A percentile compares a stretch with the other conserved stretches of the same genome.
These are phyloP conservation scores for Lathyrus oleraceus DNA, from an alignment of 306 rosid species.

Conservation along the genomic window DNA sequence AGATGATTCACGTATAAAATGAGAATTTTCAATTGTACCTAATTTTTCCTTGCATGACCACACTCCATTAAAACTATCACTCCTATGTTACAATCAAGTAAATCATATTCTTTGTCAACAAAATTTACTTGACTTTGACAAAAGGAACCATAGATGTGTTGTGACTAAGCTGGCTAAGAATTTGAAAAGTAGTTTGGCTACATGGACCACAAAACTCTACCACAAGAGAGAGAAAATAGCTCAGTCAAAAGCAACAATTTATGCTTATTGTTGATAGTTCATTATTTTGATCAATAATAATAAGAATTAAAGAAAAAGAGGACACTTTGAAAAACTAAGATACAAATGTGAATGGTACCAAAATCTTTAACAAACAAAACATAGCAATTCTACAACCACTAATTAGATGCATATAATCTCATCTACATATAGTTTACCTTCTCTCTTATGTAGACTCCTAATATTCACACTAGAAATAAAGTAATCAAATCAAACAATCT, in stretches of 20 bases:
- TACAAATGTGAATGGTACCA: neutral
- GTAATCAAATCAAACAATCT: constrained; percentile 52
- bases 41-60: too few species aligned
- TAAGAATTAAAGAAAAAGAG: neutral
- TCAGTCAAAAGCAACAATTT: neutral
- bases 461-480: constrained; percentile 42
- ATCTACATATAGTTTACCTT: constrained; percentile 28
- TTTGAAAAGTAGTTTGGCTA: neutral
- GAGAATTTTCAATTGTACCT: too few species aligned
- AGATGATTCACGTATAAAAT: too few species aligned
- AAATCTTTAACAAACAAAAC: constrained; percentile 11
- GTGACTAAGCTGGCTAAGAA: too few species aligned
- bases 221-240: neutral
- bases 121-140: too few species aligned
- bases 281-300: neutral
- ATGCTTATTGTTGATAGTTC: neutral
- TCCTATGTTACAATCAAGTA: too few species aligned
- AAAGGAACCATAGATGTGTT: too few species aligned
- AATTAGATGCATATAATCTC: constrained; percentile 35
- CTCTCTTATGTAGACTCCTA: constrained; percentile 36
- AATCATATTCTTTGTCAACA: too few species aligned
- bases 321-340: neutral
- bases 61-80: too few species aligned
- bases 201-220: neutral
- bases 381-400: constrained; percentile 36